These are phyloP conservation scores for Sinapis alba DNA, from an alignment of 441 rosid species.

Conservation along the genomic window DNA sequence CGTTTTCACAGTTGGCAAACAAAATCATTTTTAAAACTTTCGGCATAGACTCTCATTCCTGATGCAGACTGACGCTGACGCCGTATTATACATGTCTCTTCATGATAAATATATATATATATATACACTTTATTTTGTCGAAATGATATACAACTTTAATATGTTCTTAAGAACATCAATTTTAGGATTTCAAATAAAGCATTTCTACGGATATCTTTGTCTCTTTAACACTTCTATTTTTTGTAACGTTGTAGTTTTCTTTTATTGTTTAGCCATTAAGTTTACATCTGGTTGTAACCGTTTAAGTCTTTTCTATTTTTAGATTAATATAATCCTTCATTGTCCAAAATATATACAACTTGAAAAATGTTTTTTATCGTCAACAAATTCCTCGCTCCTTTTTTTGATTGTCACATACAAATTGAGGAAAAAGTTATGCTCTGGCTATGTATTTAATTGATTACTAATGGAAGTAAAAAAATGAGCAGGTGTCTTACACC, in stretches of 20 bases:
- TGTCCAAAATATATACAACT: not conserved
- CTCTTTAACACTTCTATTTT: too few species aligned
- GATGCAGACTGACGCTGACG: slow-evolving; percentile 35
- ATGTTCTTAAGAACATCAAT: too few species aligned
- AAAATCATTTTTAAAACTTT: slow-evolving; percentile 36
- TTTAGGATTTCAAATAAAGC: too few species aligned
- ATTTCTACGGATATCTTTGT: too few species aligned
- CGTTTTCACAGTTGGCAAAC: slow-evolving; percentile 32
- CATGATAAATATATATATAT: not conserved
- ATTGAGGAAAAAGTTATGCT: not conserved
- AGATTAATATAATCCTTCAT: too few species aligned
- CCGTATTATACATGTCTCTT: slow-evolving; percentile 10
- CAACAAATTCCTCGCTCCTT: not conserved
- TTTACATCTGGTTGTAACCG: too few species aligned
- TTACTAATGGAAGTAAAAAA: too few species aligned
- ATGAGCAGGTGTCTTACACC: too few species aligned
- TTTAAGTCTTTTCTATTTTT: too few species aligned
- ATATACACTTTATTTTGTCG: not conserved
- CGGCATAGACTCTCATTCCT: slow-evolving; percentile 32
- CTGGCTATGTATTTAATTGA: too few species aligned
- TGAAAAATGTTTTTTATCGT: not conserved
- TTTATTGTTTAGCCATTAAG: too few species aligned
- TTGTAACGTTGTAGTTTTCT: too few species aligned
- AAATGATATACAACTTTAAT: not conserved
- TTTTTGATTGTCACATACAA: not conserved